Conservation (phyloP, 441 rosid genomes). For the Pelargonium myrrhifolium region DNA sequence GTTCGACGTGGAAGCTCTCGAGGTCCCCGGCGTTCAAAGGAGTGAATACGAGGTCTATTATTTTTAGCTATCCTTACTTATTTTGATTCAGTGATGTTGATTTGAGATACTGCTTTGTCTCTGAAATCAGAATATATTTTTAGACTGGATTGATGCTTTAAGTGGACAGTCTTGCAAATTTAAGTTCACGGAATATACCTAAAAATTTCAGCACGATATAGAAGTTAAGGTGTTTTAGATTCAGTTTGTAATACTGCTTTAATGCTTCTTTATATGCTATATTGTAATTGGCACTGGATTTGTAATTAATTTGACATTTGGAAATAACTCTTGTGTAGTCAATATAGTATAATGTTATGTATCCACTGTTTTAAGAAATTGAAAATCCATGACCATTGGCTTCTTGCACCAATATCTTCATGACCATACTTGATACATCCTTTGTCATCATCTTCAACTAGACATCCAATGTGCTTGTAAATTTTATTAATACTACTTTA, state of each 20-base stretch:
- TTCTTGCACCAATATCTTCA: background rate
- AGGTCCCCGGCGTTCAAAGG: slow-evolving; percentile 73
- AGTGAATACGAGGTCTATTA: slow-evolving; percentile 56
- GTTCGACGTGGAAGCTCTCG: slow-evolving; percentile 94
- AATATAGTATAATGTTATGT: background rate
- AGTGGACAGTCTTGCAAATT: too few relatives aligned
- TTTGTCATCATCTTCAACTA: too few relatives aligned
- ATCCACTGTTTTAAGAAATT: too few relatives aligned
- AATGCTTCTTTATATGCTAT: background rate
- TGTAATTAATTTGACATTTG: background rate
- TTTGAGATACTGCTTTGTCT: background rate
- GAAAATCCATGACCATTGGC: background rate
- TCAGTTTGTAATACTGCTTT: too few relatives aligned
- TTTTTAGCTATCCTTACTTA: background rate
- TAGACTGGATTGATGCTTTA: too few relatives aligned
- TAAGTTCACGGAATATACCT: background rate
- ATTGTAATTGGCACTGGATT: background rate
- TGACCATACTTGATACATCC: too few relatives aligned
- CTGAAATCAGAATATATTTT: background rate
- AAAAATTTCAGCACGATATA: background rate
- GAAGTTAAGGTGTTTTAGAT: too few relatives aligned
- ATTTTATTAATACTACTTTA: too few relatives aligned
- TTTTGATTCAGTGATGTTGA: background rate
- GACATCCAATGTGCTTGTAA: too few relatives aligned
- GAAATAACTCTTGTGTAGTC: too few relatives aligned